Evolutionary conservation across 257 asterid species (phyloP), one percentile per base, ranked within the genome.

Genomic region (Gardenia jasminoides): DNA sequence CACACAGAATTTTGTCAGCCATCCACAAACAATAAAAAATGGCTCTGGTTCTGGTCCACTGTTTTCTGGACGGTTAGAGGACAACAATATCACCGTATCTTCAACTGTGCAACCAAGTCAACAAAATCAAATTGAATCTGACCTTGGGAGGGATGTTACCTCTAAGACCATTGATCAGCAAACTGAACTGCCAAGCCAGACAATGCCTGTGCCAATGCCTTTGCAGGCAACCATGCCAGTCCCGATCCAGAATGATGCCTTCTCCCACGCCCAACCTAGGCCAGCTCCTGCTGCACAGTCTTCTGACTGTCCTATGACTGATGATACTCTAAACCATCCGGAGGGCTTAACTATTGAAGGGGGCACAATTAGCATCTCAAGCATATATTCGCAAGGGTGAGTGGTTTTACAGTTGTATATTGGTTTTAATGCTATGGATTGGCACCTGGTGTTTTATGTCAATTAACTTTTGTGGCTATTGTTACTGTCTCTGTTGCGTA

Each of bases 291-390:
- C 88, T 79, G 85, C 86, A 47, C 90, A 88, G 70, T 82, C 90
- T 72, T 78, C 87, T 26, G 97, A 89, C 41, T 84, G 89, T 76
- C 90, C 91, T 3, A 62, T 68, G 66, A 61, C 83, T 41, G 58
- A 80, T n/a, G 90, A 86, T 82, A 76, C 87, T 75, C 70, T 81
- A 74, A 86, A 88, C 82, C 85, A 77, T 74, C 91, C 78, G 41
- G 94, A 90, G 47, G 98, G 92, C 70, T 82, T 87, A 41, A 30
- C 88, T 44, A 84, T 96, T 74, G 98, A 96, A 78, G 98, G 97
- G 26, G 99, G 99, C 58, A 93, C 94, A 75, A 96, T 93, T 83
- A 93, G 87, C 89, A 82, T 96, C 80, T 92, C 99, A 77, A 93
- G 93, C 82, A 87, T 83, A 43, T 96, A 96, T 84, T 93, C 98